Evolutionary conservation across 306 rosid genomes (phyloP), one percentile per base, ranked within the genome.

Genomic region (Rosa persica): DNA sequence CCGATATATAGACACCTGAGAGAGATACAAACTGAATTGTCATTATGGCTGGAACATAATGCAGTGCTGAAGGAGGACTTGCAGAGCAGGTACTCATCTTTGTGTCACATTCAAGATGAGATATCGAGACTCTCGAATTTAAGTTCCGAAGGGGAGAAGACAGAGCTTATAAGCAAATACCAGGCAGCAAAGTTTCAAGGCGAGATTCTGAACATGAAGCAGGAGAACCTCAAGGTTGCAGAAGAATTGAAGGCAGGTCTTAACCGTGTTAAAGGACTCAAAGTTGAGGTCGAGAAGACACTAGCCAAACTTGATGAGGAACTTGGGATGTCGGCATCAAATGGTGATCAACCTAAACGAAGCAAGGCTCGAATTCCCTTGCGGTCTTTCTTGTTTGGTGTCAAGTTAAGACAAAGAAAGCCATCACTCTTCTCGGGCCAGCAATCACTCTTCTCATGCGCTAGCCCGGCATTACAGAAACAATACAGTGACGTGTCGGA

Each of bases 171-270:
- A 27, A 78, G 90, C 48, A 85, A 79, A 9, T 89, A 91, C 73
- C 91, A 93, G 58, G 96, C 96, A 22, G 96, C 97, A 11, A 96
- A 90, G 89, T 93, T 96, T 79, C 99, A 96, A 79, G 99, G 99
- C 8, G 98, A 93, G 81, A 87, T 96, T 79, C 87, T 90, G 69
- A 87, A 93, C 81, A 87, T 96, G 97, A 96, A 89, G 66, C 94
- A 90, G 38, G 99, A 93, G 82, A 90, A 82, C 79, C 87, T 75
- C 48, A 93, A 90, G 92, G 83, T 93, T 48, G 83, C 84, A 0
- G 85, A 83, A 57, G 98, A 96, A 62, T 70, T 96, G 12, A 79
- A 89, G 30, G 81, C 81, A 13, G 92, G 99, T 42, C 76, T 87
- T n/a, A 85, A 44, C 46, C 88, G 88, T 48, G 91, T 90, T 7